Evolutionary conservation across 306 rosid genomes (phyloP).

Genomic region (Mucuna pruriens): DNA sequence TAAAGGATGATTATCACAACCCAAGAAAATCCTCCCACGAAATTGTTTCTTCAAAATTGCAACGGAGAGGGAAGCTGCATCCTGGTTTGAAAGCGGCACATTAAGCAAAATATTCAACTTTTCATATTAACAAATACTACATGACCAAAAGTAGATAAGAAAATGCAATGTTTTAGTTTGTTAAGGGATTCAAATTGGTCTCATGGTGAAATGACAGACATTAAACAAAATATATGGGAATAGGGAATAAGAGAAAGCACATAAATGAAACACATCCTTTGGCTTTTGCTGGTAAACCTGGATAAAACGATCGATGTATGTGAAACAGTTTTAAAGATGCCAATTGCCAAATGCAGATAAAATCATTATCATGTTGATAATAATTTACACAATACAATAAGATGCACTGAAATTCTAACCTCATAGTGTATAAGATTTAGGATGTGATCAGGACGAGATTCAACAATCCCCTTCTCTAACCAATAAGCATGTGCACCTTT

Average conservation of each 20-base stretch:
- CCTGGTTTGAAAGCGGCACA: slow-evolving; percentile 53
- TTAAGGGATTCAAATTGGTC: background rate
- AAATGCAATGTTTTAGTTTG: slow-evolving; percentile 5
- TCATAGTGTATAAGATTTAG: slow-evolving; percentile 94
- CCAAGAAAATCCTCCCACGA: slow-evolving; percentile 71
- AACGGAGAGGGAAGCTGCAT: slow-evolving; percentile 85
- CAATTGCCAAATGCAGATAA: background rate
- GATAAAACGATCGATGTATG: slow-evolving; percentile 1
- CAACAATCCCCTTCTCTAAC: slow-evolving; percentile 85
- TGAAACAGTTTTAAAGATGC: background rate
- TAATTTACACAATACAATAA: background rate
- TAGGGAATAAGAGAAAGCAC: slow-evolving; percentile 24
- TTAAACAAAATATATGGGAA: too few relatives aligned
- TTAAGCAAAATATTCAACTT: slow-evolving; percentile 11
- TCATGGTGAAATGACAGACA: background rate
- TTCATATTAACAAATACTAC: background rate
- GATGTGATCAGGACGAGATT: slow-evolving; percentile 79
- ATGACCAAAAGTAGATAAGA: background rate
- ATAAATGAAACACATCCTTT: background rate
- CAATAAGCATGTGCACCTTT: slow-evolving; percentile 89
- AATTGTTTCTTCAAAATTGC: slow-evolving; percentile 79
- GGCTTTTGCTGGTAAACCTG: slow-evolving; percentile 14
- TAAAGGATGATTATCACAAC: slow-evolving; percentile 93
- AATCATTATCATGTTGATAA: slow-evolving; percentile 2
- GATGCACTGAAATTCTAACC: slow-evolving; percentile 57